These are phyloP conservation scores for Aristolochia fimbriata DNA, from an alignment of 164 flowering plant genomes.

Conservation along the genomic window DNA sequence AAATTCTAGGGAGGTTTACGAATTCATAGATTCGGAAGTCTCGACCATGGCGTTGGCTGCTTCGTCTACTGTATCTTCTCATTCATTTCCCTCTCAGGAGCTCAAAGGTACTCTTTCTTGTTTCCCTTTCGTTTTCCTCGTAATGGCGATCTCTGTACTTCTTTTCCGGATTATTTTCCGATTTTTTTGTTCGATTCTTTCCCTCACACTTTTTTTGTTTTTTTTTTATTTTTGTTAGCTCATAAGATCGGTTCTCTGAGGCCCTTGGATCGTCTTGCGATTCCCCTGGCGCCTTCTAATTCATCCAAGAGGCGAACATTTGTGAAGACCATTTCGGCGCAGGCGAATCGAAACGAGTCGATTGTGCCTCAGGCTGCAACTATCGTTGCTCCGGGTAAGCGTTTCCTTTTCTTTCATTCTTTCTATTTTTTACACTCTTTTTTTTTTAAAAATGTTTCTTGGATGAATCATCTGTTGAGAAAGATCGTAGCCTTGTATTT, in stretches of 20 bases:
- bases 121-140: background rate
- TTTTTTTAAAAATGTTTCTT: background rate
- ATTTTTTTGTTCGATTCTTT: background rate
- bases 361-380: conserved; percentile 50
- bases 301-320: conserved; percentile 25
- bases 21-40: too few relatives aligned
- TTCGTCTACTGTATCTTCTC: conserved; percentile 23
- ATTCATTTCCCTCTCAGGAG: conserved; percentile 19
- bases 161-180: too few relatives aligned
- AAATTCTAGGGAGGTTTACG: background rate
- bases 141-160: background rate
- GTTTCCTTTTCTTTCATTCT: background rate
- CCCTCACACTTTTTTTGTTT: background rate
- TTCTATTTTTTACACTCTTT: background rate
- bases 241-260: conserved; percentile 25
- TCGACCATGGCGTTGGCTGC: conserved; percentile 44
- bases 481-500: background rate
- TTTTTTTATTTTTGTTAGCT: conserved; percentile 15
- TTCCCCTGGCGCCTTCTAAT: conserved; percentile 11
- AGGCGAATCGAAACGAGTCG: conserved; percentile 43
- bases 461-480: too few relatives aligned
- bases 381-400: conserved; percentile 40
- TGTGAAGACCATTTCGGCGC: conserved; percentile 36
- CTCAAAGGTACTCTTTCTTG: conserved; percentile 20
- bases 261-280: conserved; percentile 22